A percentile compares a stretch with the other conserved stretches of the same genome.
These are phyloP conservation scores for Gracilaria gracilis DNA, from an alignment of 23 red algal genomes.

Conservation along the genomic window DNA sequence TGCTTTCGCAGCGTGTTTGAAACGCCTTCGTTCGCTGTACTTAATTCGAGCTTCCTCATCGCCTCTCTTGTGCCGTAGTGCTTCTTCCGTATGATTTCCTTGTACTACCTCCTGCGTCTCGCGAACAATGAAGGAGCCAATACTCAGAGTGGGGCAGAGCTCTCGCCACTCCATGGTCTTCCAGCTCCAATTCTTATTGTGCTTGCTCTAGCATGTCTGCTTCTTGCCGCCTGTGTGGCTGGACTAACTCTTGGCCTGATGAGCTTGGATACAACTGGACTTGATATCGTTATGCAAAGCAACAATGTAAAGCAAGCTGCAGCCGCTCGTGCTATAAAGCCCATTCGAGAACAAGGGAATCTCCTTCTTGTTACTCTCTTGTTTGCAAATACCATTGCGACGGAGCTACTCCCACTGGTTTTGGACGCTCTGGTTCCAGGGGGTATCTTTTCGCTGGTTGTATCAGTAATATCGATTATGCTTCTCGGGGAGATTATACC, in stretches of 20 bases:
- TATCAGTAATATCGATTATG: constrained; percentile 81
- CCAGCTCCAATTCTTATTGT: constrained; percentile 60
- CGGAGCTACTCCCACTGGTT: constrained; percentile 83
- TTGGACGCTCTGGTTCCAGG: constrained; percentile 80
- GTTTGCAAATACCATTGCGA: constrained; percentile 88
- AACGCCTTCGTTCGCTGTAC: not conserved
- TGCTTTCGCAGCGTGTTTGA: not conserved
- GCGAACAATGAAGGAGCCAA: not conserved
- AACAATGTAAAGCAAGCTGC: constrained; percentile 65
- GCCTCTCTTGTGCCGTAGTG: not conserved
- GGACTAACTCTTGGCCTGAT: constrained; percentile 96
- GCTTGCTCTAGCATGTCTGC: constrained; percentile 77
- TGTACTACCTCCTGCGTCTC: not conserved
- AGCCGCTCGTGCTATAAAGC: constrained; percentile 79
- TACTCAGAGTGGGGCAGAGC: not conserved
- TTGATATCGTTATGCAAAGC: constrained; percentile 83
- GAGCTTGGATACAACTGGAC: constrained; percentile 83
- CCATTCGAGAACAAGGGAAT: constrained; percentile 96
- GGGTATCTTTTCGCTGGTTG: constrained; percentile 66
- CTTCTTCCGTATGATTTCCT: constrained; percentile 8
- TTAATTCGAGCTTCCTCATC: not conserved
- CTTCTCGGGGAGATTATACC: constrained; percentile 96
- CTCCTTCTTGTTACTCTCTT: constrained; percentile 92
- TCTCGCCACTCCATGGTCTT: constrained; percentile 59
- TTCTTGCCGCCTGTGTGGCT: constrained; percentile 80